These are phyloP conservation scores for Camelina laxa DNA, from an alignment of 345 rosid species.

Conservation along the genomic window DNA sequence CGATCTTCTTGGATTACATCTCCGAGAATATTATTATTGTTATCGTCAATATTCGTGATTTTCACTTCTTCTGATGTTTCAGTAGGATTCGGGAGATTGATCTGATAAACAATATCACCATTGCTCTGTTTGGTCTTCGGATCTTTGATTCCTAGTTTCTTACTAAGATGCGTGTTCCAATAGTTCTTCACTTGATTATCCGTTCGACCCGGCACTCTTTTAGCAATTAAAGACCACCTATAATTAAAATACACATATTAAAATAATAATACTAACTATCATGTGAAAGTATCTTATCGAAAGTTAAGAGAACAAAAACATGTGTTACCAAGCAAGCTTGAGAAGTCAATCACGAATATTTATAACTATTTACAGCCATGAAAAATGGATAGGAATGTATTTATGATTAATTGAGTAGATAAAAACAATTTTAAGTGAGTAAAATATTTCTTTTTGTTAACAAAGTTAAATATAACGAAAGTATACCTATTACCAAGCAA, in stretches of 20 bases:
- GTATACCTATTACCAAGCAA: conserved; percentile 66
- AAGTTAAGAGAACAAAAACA: conserved; percentile 12
- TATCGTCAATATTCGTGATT: conserved; percentile 20
- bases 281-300: neutral
- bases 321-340: conserved; percentile 25
- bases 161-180: conserved; percentile 67
- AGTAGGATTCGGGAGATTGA: conserved; percentile 32
- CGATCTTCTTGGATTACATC: conserved; percentile 38
- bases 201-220: conserved; percentile 72
- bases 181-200: conserved; percentile 79
- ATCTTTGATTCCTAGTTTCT: conserved; percentile 54
- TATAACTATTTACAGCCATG: conserved; percentile 9
- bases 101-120: conserved; percentile 31
- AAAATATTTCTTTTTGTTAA: too few relatives aligned
- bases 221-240: conserved; percentile 77
- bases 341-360: neutral
- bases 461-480: conserved; percentile 20
- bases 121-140: conserved; percentile 25
- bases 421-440: neutral
- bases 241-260: conserved; percentile 15
- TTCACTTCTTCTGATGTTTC: conserved; percentile 29
- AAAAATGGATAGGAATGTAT: conserved; percentile 10
- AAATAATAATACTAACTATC: neutral
- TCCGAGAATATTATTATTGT: conserved; percentile 11
- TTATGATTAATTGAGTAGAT: neutral